Conservation (phyloP, 495 filamentous ascomycete genomes). For the Penicillium samsonianum region DNA sequence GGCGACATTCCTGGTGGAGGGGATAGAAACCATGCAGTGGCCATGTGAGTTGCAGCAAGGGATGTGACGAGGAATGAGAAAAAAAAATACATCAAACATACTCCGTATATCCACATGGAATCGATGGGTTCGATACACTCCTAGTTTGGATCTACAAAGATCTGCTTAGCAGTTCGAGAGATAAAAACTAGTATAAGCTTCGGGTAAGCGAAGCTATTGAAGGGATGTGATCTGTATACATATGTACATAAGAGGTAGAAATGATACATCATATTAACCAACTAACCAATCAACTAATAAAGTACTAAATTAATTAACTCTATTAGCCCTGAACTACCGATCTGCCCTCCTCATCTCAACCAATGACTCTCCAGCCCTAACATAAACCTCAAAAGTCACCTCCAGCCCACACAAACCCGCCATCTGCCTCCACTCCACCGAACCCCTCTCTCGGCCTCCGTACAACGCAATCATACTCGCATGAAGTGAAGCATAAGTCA, state of each 20-base stretch:
- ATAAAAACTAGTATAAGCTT: background rate
- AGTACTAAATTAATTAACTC: background rate
- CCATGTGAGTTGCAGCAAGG: slow-evolving; percentile 26
- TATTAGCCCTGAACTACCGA: background rate
- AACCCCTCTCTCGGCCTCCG: slow-evolving; percentile 38
- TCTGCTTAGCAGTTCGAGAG: background rate
- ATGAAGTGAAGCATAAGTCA: slow-evolving; percentile 35
- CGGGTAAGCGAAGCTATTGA: background rate
- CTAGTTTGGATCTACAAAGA: background rate
- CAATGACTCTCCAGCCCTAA: slow-evolving; percentile 34
- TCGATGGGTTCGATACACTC: background rate
- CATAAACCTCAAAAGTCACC: slow-evolving; percentile 41
- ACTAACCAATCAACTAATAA: no score
- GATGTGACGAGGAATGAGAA: slow-evolving; percentile 10
- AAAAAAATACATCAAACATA: background rate
- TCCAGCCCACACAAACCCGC: slow-evolving; percentile 33
- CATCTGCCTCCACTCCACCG: slow-evolving; percentile 36
- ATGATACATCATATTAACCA: background rate
- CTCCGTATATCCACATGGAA: background rate
- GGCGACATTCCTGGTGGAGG: slow-evolving; percentile 17
- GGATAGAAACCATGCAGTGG: slow-evolving; percentile 15
- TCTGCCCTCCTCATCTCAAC: slow-evolving; percentile 38
- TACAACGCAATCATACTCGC: slow-evolving; percentile 41
- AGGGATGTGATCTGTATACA: background rate
- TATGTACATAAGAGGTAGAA: no score